These are phyloP conservation scores for Crassisporium funariophilum DNA, from an alignment of 768 basidiomycete genomes.

Conservation along the genomic window DNA sequence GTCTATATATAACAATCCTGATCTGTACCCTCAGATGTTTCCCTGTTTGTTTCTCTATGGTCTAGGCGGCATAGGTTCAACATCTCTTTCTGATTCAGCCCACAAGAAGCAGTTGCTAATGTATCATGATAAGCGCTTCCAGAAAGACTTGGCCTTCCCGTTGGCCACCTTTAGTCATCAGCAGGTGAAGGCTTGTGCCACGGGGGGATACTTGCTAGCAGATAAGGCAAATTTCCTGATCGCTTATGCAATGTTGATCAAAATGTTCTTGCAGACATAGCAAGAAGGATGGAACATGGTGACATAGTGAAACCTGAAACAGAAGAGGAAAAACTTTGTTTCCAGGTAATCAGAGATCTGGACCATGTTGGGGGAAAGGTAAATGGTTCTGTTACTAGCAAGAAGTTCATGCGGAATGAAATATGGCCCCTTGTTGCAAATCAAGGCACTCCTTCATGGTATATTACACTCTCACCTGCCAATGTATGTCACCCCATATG, in stretches of 20 bases:
- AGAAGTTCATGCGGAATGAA: slow-evolving; percentile 31
- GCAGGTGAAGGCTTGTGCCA: slow-evolving; percentile 33
- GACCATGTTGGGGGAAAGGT: slow-evolving; percentile 27
- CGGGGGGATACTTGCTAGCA: slow-evolving; percentile 28
- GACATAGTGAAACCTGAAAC: slow-evolving; percentile 19
- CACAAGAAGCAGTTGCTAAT: slow-evolving; percentile 32
- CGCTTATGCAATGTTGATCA: slow-evolving; percentile 24
- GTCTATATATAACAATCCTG: slow-evolving; percentile 37
- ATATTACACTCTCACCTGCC: slow-evolving; percentile 38
- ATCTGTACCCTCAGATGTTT: slow-evolving; percentile 41
- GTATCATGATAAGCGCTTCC: slow-evolving; percentile 31
- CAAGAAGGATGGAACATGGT: slow-evolving; percentile 20
- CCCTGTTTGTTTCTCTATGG: slow-evolving; percentile 46
- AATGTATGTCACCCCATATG: slow-evolving; percentile 35
- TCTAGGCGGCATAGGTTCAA: slow-evolving; percentile 26
- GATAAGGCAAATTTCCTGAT: slow-evolving; percentile 26
- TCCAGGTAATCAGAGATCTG: slow-evolving; percentile 25
- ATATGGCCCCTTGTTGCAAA: slow-evolving; percentile 32
- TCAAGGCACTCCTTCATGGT: slow-evolving; percentile 33
- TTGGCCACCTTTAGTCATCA: slow-evolving; percentile 15
- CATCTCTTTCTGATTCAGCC: slow-evolving; percentile 11
- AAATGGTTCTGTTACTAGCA: slow-evolving; percentile 25
- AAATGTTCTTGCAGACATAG: slow-evolving; percentile 17
- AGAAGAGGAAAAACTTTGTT: slow-evolving; percentile 24
- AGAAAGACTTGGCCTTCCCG: slow-evolving; percentile 9